Percentiles rank a stretch among this genome's conserved stretches.
phyloP scores from a whole-genome alignment of 2,329 filamentous ascomycete species.

The Fusarium sp. region DNA sequence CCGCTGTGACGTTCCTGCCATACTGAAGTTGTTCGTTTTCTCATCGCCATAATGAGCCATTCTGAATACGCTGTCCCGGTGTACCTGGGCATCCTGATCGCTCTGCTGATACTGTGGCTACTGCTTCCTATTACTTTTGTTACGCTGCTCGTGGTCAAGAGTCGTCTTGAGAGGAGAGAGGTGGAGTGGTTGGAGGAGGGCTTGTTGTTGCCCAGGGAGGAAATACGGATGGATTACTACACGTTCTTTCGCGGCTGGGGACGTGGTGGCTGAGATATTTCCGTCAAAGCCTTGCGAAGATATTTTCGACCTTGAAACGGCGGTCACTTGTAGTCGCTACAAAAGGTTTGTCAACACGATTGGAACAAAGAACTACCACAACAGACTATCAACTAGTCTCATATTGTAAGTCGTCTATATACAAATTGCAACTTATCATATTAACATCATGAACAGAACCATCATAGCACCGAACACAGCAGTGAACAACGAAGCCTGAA shows the following conservation, averaged over 20 bases:
- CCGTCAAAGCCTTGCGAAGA: neutral
- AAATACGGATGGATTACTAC: constrained; percentile 22
- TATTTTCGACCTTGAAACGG: neutral
- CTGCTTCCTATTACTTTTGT: constrained; percentile 34
- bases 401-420: constrained; percentile 18
- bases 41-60: constrained; percentile 32
- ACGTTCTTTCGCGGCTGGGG: neutral
- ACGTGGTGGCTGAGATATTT: neutral
- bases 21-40: constrained; percentile 1
- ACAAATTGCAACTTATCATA: constrained; percentile 10
- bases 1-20: neutral
- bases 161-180: constrained; percentile 24
- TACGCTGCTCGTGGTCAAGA: constrained; percentile 18
- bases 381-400: constrained; percentile 6
- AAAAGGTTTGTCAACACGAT: neutral
- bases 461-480: constrained; percentile 28
- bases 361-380: neutral
- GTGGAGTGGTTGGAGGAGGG: constrained; percentile 33
- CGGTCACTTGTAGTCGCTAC: neutral
- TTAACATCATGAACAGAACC: constrained; percentile 40
- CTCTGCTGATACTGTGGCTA: constrained; percentile 39
- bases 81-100: constrained; percentile 33
- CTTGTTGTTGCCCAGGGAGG: constrained; percentile 24
- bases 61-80: constrained; percentile 39
- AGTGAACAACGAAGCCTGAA: constrained; percentile 25